A percentile compares a stretch with the other conserved stretches of the same genome.
Evolutionary conservation across 148 eudicot species (phyloP).

Genomic region (Rheum nobile): DNA sequence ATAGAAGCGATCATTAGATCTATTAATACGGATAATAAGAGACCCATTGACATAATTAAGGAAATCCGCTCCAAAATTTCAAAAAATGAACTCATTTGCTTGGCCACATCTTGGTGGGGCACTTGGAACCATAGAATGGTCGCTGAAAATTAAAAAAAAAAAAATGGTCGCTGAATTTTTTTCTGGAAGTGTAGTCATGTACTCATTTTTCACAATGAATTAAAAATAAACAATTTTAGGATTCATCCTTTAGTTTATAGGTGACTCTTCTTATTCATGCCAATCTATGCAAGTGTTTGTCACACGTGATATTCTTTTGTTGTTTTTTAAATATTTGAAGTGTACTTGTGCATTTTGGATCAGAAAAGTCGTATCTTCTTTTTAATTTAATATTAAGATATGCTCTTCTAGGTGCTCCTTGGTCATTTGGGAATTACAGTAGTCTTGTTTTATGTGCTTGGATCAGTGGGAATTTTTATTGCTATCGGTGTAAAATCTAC

Average conservation of each 20-base stretch:
- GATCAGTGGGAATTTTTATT: constrained; percentile 96
- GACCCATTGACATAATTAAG: too few relatives aligned
- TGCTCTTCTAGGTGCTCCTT: constrained; percentile 56
- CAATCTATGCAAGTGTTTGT: constrained; percentile 58
- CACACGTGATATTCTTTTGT: constrained; percentile 42
- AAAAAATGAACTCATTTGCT: too few relatives aligned
- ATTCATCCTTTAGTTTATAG: not conserved
- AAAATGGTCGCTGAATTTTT: too few relatives aligned
- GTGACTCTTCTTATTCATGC: not conserved
- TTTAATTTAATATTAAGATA: not conserved
- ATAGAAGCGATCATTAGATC: too few relatives aligned
- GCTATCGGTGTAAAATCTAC: constrained; percentile 95
- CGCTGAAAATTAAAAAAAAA: too few relatives aligned
- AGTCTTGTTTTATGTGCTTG: constrained; percentile 95
- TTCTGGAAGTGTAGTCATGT: not conserved
- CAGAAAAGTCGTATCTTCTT: too few relatives aligned
- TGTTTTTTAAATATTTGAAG: not conserved
- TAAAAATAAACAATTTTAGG: not conserved
- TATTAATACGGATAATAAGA: too few relatives aligned
- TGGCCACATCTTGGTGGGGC: too few relatives aligned
- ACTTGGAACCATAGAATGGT: too few relatives aligned
- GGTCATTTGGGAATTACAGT: constrained; percentile 87
- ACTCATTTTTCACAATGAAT: not conserved
- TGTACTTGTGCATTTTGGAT: not conserved
- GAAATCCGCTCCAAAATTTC: too few relatives aligned